Base-by-base conservation (phyloP, 306 rosid genomes). In the Casuarina cunninghamiana region DNA sequence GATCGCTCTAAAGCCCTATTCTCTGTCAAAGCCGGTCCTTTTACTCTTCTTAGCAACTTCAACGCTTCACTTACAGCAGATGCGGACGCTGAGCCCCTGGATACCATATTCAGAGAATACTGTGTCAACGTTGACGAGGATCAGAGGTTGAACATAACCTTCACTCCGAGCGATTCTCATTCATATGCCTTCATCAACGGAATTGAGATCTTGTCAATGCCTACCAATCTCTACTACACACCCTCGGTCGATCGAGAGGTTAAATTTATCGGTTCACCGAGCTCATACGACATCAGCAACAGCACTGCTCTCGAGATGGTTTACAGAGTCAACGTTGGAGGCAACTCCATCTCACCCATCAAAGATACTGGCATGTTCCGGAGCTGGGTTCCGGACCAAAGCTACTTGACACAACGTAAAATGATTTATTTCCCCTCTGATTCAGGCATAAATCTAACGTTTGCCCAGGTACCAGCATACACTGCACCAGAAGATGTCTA, bases 121-220 rank as follows among this genome's bases (percentile, higher is more conserved):
- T 55, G 62, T 55, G 37, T 80, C 60, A 39, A 68, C 78, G 38
- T 83, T 16, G 80, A 86, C 63, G 85, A 72, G 49, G 77, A 11
- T n/a, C 83, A 75, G 26, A 83, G 53, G 9, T 61, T 83, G 21
- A 81, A 86, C 63, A 83, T 86, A 26, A 81, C 80, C 10, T 81
- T 86, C 73, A 13, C 82, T 11, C 85, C 85, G 32, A 44, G 3
- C 66, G 21, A 80, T 15, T 74, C 78, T 37, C 83, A 63, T 46
- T 1, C 84, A 44, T 86, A 74, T 45, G 89, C 87, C 21, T 86
- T 85, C 4, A 79, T 82, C 51, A 85, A 78, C 54, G 88, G 85
- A 53, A 85, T 85, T 55, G 86, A 85, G 68, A 77, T 86, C 42
- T 79, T 86, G 79, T 83, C 85, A 1, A 83, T 81, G 80, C 89